phyloP scores from a whole-genome alignment of 192 early-diverging fungal genomes.

The Coemansia sp. region DNA sequence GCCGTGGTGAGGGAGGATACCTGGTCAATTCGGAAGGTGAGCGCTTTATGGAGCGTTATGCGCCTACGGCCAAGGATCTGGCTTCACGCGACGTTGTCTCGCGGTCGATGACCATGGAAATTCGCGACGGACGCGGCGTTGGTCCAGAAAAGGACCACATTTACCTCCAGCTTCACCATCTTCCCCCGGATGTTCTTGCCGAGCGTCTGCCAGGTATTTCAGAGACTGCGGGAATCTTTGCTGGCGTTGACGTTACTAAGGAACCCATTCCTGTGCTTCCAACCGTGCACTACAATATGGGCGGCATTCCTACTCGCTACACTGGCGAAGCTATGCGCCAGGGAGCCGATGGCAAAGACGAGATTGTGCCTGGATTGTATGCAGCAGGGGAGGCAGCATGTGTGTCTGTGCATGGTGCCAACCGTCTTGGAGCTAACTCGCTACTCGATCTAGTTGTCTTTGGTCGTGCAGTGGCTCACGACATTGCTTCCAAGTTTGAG shows the following conservation, averaged over 20 bases:
- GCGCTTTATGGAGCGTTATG: conserved; percentile 99
- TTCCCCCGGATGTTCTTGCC: conserved; percentile 85
- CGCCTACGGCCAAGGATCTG: conserved; percentile 96
- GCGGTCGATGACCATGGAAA: conserved; percentile 97
- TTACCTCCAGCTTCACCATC: conserved; percentile 92
- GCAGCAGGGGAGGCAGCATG: conserved; percentile 97
- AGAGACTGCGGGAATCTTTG: conserved; percentile 97
- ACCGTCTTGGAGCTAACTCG: conserved; percentile 97
- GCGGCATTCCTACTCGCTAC: conserved; percentile 96
- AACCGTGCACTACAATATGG: conserved; percentile 99
- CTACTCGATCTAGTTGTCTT: conserved; percentile 98
- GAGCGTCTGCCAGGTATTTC: conserved; percentile 98
- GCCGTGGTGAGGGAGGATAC: conserved; percentile 97
- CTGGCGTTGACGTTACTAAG: conserved; percentile 99
- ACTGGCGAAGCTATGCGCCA: conserved; percentile 91
- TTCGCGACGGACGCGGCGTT: conserved; percentile 95
- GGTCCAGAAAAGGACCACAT: conserved; percentile 96
- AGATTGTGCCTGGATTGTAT: conserved; percentile 94
- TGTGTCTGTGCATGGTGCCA: conserved; percentile 98
- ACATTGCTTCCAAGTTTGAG: conserved; percentile 87
- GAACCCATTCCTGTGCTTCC: conserved; percentile 98
- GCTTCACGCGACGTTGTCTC: conserved; percentile 99
- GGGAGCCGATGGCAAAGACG: conserved; percentile 77
- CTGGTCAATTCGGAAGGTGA: conserved; percentile 95
- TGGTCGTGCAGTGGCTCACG: conserved; percentile 92